Percentiles rank a stretch among this genome's conserved stretches.
These are phyloP conservation scores for Suhomyces sp. DNA, from an alignment of 805 yeast species.

Conservation along the genomic window DNA sequence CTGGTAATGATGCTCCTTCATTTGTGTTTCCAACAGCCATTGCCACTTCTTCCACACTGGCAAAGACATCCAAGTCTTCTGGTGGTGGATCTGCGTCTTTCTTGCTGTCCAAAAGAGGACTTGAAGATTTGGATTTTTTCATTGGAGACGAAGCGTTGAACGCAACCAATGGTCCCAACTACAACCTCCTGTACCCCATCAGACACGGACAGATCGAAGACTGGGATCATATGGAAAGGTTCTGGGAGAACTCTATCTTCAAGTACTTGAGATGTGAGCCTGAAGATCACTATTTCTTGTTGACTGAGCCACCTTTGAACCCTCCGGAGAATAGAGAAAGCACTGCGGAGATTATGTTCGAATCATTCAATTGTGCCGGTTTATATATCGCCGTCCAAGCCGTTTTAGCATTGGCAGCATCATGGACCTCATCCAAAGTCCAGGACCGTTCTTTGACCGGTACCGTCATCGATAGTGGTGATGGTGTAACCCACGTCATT, in stretches of 20 bases:
- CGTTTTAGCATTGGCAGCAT: constrained; percentile 95
- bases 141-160: constrained; percentile 94
- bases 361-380: constrained; percentile 98
- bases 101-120: constrained; percentile 73
- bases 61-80: constrained; percentile 40
- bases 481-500: constrained; percentile 98
- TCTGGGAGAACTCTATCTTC: constrained; percentile 97
- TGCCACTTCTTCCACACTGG: constrained; percentile 62
- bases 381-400: constrained; percentile 98
- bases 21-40: constrained; percentile 97
- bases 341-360: constrained; percentile 98
- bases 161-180: constrained; percentile 89
- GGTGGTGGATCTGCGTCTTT: constrained; percentile 40
- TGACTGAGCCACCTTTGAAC: constrained; percentile 97
- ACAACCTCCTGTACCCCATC: constrained; percentile 86
- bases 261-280: constrained; percentile 97
- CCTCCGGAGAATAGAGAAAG: constrained; percentile 99
- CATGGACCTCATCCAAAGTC: constrained; percentile 97
- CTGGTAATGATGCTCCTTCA: constrained; percentile 97
- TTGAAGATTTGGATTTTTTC: constrained; percentile 89
- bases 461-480: constrained; percentile 97
- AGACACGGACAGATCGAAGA: constrained; percentile 98
- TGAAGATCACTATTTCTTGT: constrained; percentile 92
- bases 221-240: constrained; percentile 99
- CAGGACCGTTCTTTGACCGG: constrained; percentile 95